Evolutionary conservation across 2,329 filamentous ascomycete species (phyloP), one percentile per base, ranked within the genome.

Genomic region (Cladosporium sp.): DNA sequence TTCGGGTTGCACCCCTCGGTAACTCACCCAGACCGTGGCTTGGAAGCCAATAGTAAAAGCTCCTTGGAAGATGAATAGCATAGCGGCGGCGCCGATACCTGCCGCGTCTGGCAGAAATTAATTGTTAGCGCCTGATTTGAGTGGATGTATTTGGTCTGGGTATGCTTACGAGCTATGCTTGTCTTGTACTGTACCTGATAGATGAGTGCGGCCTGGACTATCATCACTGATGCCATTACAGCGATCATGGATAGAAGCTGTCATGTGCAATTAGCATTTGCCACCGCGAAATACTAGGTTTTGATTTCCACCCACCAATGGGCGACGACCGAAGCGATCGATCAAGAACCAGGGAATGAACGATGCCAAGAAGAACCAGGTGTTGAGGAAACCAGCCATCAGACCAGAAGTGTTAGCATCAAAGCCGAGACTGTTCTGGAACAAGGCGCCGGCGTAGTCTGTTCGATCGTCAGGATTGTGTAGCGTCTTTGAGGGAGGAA

Each of bases 1-100:
- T 47, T 47, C 41, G n/a, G n/a, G 41, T 47, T 47, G 41, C 41
- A 21, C n/a, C 10, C 41, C 6, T 21, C 1, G 8, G 3, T 21
- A 24, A 47, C 41, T 47, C n/a, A 47, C 78, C 86, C 86, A 88
- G 6, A 86, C 85, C 70, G 88, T 85, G 28, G 85, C 85, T 36
- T 88, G 80, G 83, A 85, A 88, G 18, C 83, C 84, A 52, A 84
- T 79, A 36, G 85, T 87, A 73, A 89, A 89, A 72, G 85, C 86
- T 0, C 85, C 85, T 70, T 87, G 88, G 77, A 88, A 88, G 21
- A 87, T 83, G 75, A 89, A 89, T 18, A 89, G 80, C 72, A 88
- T 88, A 0, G 82, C 80, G 2, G 81, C 80, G 1, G 81, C 81
- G 14, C 67, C 72, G 21, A 68, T 65, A 38, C 74, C 71, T 47